Evolutionary conservation across 2,329 filamentous ascomycete genomes (phyloP).

Genomic region (Diplodia seriata): DNA sequence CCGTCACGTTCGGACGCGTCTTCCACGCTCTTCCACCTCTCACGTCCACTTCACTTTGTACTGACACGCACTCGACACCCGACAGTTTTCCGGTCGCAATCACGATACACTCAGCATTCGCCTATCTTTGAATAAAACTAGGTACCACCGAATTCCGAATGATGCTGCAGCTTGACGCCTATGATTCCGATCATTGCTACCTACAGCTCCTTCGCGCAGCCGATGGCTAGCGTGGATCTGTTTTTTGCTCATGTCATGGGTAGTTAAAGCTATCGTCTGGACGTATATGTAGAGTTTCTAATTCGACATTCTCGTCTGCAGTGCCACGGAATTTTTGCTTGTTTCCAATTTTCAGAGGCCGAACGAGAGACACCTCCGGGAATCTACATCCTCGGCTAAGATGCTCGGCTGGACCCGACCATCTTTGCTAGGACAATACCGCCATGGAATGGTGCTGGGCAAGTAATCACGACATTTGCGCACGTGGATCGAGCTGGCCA

Average conservation of each 20-base stretch:
- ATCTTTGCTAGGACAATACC: neutral
- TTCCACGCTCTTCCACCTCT: neutral
- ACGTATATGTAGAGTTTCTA: no score
- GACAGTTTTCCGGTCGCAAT: neutral
- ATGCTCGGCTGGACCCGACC: neutral
- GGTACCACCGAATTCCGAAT: neutral
- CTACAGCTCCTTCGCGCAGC: no score
- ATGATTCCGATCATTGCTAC: neutral
- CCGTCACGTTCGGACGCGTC: neutral
- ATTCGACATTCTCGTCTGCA: no score
- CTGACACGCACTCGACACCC: neutral
- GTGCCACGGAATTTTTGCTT: neutral
- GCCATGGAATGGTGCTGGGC: neutral
- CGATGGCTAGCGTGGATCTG: no score
- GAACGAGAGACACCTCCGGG: neutral
- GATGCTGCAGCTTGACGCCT: neutral
- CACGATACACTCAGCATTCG: neutral
- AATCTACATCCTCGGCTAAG: neutral
- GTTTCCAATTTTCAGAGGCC: neutral
- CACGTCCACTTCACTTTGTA: neutral
- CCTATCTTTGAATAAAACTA: neutral
- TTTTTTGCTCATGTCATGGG: no score
- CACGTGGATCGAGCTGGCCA: neutral
- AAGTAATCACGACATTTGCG: neutral
- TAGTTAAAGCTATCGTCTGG: no score